Evolutionary conservation across 352 stramenopile genomes (phyloP).

Genomic region (Phytophthora pluvialis): DNA sequence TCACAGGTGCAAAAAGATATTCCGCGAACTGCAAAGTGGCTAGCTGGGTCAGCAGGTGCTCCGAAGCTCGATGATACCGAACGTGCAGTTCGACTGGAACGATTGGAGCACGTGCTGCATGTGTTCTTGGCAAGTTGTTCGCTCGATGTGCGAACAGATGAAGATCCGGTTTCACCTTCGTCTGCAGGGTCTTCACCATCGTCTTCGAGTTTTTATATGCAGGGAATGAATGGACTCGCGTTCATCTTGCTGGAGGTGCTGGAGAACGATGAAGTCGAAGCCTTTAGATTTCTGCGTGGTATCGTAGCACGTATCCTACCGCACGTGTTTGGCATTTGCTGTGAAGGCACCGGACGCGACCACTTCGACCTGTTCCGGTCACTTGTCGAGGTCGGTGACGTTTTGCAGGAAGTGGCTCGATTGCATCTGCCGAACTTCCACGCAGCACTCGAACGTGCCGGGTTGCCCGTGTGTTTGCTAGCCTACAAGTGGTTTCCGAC

Average conservation of each 20-base stretch:
- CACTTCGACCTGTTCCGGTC: slow-evolving; percentile 80
- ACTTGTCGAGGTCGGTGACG: slow-evolving; percentile 69
- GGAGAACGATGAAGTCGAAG: slow-evolving; percentile 55
- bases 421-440: slow-evolving; percentile 73
- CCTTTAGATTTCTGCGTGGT: slow-evolving; percentile 69
- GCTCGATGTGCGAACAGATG: slow-evolving; percentile 49
- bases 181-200: slow-evolving; percentile 28
- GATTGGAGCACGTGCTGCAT: slow-evolving; percentile 63
- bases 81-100: slow-evolving; percentile 38
- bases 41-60: slow-evolving; percentile 64
- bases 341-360: slow-evolving; percentile 43
- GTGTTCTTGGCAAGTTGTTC: slow-evolving; percentile 72
- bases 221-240: slow-evolving; percentile 86
- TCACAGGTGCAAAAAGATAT: slow-evolving; percentile 85
- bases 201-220: slow-evolving; percentile 76
- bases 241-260: slow-evolving; percentile 80
- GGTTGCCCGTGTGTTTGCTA: slow-evolving; percentile 75
- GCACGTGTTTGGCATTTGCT: slow-evolving; percentile 77
- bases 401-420: slow-evolving; percentile 77
- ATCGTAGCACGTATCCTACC: slow-evolving; percentile 72
- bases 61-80: slow-evolving; percentile 48
- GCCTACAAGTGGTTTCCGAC: slow-evolving; percentile 92
- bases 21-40: slow-evolving; percentile 78
- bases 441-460: slow-evolving; percentile 55
- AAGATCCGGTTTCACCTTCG: slow-evolving; percentile 35